A percentile compares a stretch with the other conserved stretches of the same genome.
Conservation (phyloP, 306 rosid genomes). For the Rosa rugosa region DNA sequence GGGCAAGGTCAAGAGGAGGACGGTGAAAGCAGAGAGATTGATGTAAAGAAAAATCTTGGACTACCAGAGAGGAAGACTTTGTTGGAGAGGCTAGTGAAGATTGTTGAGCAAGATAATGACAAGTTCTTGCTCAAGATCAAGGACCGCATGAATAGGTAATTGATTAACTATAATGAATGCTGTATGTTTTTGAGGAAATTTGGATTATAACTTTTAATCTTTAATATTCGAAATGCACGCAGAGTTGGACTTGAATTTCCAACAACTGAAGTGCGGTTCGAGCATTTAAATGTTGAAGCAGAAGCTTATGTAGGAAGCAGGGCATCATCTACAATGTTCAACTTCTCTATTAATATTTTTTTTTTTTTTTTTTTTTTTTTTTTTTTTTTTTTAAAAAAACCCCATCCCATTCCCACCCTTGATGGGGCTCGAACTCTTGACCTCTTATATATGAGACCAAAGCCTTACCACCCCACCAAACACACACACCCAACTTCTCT, state of each 20-base stretch:
- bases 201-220: no score
- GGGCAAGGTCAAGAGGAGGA: not conserved
- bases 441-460: no score
- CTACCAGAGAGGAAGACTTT: not conserved
- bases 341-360: constrained; percentile 53
- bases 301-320: constrained; percentile 62
- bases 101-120: not conserved
- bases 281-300: constrained; percentile 55
- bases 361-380: no score
- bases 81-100: not conserved
- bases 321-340: constrained; percentile 60
- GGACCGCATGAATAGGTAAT: not conserved
- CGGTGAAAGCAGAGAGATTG: not conserved
- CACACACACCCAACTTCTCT: constrained; percentile 53
- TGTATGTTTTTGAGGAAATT: not conserved
- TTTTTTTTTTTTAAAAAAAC: no score
- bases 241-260: constrained; percentile 29
- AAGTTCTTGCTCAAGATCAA: not conserved
- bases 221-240: no score
- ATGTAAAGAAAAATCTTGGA: not conserved
- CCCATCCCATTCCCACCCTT: no score
- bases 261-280: constrained; percentile 65
- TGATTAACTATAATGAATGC: no score
- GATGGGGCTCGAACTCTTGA: no score
- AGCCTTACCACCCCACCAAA: no score